Conservation (phyloP, 1,284 basidiomycete genomes). For the Sporisorium graminicola region DNA sequence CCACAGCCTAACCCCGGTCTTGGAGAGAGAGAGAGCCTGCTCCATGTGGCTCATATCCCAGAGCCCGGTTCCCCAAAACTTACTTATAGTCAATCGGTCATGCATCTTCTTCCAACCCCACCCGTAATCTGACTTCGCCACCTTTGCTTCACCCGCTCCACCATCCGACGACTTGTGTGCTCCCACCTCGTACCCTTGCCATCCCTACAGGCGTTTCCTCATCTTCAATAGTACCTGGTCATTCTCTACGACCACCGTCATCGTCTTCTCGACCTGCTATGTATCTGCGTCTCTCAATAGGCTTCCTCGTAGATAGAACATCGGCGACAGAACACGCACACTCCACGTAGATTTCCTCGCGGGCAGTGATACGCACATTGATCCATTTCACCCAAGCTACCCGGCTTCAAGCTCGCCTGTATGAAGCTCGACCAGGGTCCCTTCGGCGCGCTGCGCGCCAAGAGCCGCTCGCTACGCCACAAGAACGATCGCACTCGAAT, state of each 20-base stretch:
- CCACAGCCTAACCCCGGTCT: background rate
- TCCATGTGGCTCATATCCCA: too few species aligned
- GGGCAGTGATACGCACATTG: constrained; percentile 1
- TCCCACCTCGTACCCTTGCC: too few species aligned
- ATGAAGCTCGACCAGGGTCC: constrained; percentile 45
- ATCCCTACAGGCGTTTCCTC: background rate
- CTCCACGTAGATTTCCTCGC: background rate
- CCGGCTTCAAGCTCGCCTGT: constrained; percentile 4
- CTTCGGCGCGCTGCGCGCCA: constrained; percentile 32
- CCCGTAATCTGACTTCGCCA: background rate
- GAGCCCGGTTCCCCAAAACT: background rate
- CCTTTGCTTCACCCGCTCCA: background rate
- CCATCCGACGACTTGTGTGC: background rate
- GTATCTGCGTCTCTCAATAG: constrained; percentile 8
- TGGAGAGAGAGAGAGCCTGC: background rate
- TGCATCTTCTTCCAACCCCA: background rate
- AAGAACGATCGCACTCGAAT: constrained; percentile 38
- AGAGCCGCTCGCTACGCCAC: constrained; percentile 31
- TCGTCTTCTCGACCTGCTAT: constrained; percentile 9
- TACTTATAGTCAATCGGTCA: background rate
- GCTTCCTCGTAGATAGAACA: background rate
- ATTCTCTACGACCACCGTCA: background rate
- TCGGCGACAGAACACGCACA: constrained; percentile 6
- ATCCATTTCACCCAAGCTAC: constrained; percentile 1
- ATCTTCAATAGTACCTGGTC: background rate